phyloP scores from a whole-genome alignment of 805 yeast genomes.

The Nakazawaea ernobii region DNA sequence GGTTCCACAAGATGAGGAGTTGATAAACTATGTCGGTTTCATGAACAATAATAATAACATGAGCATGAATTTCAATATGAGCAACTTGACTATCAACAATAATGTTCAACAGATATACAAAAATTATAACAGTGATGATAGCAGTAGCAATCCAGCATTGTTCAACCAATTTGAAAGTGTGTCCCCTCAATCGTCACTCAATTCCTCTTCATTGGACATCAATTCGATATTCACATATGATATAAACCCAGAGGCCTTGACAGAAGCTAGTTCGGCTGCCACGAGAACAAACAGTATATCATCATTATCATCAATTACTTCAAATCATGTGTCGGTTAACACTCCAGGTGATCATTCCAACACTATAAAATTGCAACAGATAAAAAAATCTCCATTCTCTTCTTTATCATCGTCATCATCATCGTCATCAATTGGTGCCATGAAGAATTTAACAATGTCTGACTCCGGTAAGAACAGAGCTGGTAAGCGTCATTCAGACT shows the following conservation, averaged over 20 bases:
- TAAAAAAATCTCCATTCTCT: neutral
- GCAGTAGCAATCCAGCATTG: neutral
- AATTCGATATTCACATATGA: neutral
- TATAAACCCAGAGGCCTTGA: neutral
- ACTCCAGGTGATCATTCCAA: neutral
- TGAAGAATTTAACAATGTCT: too few species aligned
- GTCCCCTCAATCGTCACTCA: neutral
- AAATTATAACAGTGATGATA: neutral
- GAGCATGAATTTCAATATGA: neutral
- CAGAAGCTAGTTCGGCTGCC: neutral
- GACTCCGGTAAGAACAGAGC: neutral
- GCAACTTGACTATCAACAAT: neutral
- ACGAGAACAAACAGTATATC: slow-evolving; percentile 6
- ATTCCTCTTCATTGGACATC: neutral
- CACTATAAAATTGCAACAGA: neutral
- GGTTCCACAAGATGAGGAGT: neutral
- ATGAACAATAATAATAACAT: neutral
- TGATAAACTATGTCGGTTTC: neutral
- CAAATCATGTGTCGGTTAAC: neutral
- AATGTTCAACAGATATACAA: neutral
- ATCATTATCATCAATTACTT: slow-evolving; percentile 1
- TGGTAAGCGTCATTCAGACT: slow-evolving; percentile 27
- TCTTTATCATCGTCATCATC: neutral
- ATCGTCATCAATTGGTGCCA: neutral
- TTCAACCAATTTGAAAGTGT: neutral